These are phyloP conservation scores for Diospyros lotus DNA, from an alignment of 148 eudicot genomes.

Conservation along the genomic window DNA sequence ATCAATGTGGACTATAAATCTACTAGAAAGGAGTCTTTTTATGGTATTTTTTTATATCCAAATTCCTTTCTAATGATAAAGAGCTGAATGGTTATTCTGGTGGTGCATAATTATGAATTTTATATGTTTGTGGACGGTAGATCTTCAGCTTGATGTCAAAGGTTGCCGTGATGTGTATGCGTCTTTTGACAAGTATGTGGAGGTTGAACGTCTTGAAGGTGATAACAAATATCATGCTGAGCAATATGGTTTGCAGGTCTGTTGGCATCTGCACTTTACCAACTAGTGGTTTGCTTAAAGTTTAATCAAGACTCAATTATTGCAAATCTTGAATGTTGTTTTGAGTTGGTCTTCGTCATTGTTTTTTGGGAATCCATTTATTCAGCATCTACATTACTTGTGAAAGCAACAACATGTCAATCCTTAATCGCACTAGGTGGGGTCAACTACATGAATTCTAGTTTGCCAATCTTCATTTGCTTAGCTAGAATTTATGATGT, in stretches of 20 bases:
- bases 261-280: conserved; percentile 5
- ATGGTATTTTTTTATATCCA: conserved; percentile 40
- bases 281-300: not conserved
- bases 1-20: conserved; percentile 90
- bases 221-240: conserved; percentile 93
- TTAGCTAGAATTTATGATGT: too few species aligned
- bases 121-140: conserved; percentile 29
- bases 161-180: conserved; percentile 94
- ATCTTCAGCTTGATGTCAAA: conserved; percentile 97
- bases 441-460: too few species aligned
- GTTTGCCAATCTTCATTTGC: too few species aligned
- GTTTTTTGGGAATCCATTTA: not conserved
- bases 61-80: not conserved
- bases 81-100: not conserved
- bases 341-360: conserved; percentile 7
- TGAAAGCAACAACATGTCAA: too few species aligned
- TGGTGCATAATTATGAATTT: conserved; percentile 3
- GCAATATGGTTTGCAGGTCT: conserved; percentile 82
- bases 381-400: too few species aligned
- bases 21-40: conserved; percentile 88
- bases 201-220: conserved; percentile 89
- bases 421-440: too few species aligned
- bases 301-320: not conserved
- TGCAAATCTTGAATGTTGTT: not conserved
- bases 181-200: conserved; percentile 95